Conservation (phyloP, 2,329 filamentous ascomycete species). For the Paracamarosporium sp. region DNA sequence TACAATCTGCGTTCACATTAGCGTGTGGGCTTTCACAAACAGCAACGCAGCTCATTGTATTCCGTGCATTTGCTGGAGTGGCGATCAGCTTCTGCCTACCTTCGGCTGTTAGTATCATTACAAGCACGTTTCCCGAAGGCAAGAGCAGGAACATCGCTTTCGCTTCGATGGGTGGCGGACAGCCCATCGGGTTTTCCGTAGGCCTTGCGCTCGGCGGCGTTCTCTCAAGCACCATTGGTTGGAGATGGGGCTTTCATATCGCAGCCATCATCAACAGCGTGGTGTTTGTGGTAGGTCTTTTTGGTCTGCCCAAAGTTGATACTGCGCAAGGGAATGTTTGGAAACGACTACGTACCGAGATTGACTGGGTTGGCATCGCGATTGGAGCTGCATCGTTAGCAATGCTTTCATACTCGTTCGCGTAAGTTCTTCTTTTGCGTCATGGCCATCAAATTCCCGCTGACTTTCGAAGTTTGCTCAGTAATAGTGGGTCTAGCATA, state of each 20-base stretch:
- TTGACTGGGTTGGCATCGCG: constrained; percentile 61
- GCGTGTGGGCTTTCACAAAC: constrained; percentile 50
- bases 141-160: constrained; percentile 60
- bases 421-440: constrained; percentile 48
- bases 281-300: constrained; percentile 49
- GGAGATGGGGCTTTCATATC: constrained; percentile 61
- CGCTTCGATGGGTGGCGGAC: constrained; percentile 57
- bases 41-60: constrained; percentile 53
- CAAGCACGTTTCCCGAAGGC: constrained; percentile 55
- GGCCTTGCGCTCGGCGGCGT: constrained; percentile 61
- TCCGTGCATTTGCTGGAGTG: constrained; percentile 55
- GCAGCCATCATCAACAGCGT: constrained; percentile 52
- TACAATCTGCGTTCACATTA: constrained; percentile 54
- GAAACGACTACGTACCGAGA: constrained; percentile 48
- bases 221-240: constrained; percentile 57
- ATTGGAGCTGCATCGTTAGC: constrained; percentile 57
- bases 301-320: constrained; percentile 43
- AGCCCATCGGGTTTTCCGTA: constrained; percentile 59
- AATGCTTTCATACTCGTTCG: constrained; percentile 61
- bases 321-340: constrained; percentile 32
- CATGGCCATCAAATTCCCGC: neutral
- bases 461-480: constrained; percentile 37
- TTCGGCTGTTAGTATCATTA: constrained; percentile 58
- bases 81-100: constrained; percentile 58
- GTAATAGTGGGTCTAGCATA: constrained; percentile 51